Percentiles rank a stretch among this genome's conserved stretches.
Evolutionary conservation across 108 stramenopile species (phyloP).

Genomic region (Cyclotella atomus): DNA sequence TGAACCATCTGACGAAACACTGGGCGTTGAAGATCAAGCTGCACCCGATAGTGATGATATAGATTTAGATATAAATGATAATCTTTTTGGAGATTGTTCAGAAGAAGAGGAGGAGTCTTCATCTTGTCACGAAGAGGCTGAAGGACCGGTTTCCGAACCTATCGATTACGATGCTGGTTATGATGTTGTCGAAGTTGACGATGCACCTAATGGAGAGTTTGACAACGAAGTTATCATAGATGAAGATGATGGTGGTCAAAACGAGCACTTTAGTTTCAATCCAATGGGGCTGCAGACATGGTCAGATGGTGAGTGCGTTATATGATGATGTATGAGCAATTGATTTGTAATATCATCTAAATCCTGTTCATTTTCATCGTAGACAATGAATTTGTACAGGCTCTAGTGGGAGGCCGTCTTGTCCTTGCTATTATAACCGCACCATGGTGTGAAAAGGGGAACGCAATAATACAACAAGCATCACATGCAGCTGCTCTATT

Average conservation of each 20-base stretch:
- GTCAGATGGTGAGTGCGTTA: conserved; percentile 23
- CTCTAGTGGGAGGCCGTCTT: conserved; percentile 35
- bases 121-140: too few species aligned
- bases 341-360: background rate
- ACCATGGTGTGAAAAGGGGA: conserved; percentile 37
- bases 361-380: background rate
- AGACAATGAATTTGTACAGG: conserved; percentile 28
- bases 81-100: too few species aligned
- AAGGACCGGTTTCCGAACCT: too few species aligned
- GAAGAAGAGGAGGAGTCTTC: too few species aligned
- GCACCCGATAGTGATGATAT: too few species aligned
- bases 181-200: too few species aligned
- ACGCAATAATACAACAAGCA: conserved; percentile 5
- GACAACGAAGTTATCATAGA: background rate
- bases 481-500: conserved; percentile 23
- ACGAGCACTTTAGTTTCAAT: too few species aligned
- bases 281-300: conserved; percentile 44
- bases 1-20: background rate
- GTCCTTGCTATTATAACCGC: conserved; percentile 41
- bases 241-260: background rate
- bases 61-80: too few species aligned
- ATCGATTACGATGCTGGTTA: too few species aligned
- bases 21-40: too few species aligned
- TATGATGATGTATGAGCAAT: background rate
- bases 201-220: too few species aligned